phyloP scores from a whole-genome alignment of 1,284 basidiomycete species.

The Hortiboletus rubellus region DNA sequence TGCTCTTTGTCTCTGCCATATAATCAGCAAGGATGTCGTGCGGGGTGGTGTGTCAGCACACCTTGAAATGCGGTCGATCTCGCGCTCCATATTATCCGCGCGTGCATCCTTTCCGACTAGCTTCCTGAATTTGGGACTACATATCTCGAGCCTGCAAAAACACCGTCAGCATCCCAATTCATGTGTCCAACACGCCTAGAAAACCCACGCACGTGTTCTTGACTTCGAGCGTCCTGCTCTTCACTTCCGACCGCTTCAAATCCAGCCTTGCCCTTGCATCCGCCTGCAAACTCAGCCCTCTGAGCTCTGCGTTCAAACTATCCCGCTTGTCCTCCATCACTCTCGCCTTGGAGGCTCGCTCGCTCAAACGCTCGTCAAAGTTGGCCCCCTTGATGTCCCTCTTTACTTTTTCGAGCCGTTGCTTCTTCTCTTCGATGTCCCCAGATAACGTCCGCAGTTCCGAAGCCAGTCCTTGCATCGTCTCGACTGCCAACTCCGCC shows the following conservation, averaged over 20 bases:
- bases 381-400: constrained; percentile 59
- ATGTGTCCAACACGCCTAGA: not conserved
- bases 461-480: constrained; percentile 53
- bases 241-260: constrained; percentile 71
- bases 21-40: not conserved
- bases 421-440: constrained; percentile 70
- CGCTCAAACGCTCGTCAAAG: constrained; percentile 70
- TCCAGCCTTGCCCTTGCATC: constrained; percentile 82
- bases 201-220: constrained; percentile 58
- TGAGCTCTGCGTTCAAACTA: constrained; percentile 70
- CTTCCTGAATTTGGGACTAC: constrained; percentile 63
- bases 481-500: constrained; percentile 58
- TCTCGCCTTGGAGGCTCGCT: constrained; percentile 56
- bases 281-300: constrained; percentile 75
- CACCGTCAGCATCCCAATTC: not conserved
- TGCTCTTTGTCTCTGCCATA: constrained; percentile 63
- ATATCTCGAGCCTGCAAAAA: constrained; percentile 55
- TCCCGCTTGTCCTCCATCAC: constrained; percentile 74
- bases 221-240: constrained; percentile 64
- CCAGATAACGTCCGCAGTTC: constrained; percentile 58
- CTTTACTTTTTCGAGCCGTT: constrained; percentile 57
- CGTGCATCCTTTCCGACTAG: constrained; percentile 60
- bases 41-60: constrained; percentile 30
- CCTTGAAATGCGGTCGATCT: constrained; percentile 61
- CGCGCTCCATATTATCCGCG: constrained; percentile 69